Conservation (phyloP, 192 early-diverging fungal species). For the Coemansia sp. region DNA sequence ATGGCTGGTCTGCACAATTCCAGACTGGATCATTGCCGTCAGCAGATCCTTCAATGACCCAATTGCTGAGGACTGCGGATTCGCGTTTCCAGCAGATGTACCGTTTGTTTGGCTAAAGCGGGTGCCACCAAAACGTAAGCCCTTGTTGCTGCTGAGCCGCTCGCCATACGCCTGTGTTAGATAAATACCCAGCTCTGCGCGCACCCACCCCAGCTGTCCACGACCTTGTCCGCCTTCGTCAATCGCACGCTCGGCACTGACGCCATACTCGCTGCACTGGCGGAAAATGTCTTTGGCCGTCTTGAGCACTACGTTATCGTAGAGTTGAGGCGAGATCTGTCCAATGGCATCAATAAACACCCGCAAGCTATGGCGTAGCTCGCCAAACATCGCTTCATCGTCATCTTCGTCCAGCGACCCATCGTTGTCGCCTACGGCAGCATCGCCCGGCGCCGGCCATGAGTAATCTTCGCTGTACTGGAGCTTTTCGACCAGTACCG, state of each 20-base stretch:
- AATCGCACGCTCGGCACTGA: slow-evolving; percentile 39
- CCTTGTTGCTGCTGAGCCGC: slow-evolving; percentile 46
- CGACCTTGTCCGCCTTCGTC: slow-evolving; percentile 28
- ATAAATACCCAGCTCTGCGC: slow-evolving; percentile 47
- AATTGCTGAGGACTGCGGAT: slow-evolving; percentile 7
- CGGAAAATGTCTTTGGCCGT: slow-evolving; percentile 40
- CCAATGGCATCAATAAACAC: slow-evolving; percentile 75
- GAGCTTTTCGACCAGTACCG: slow-evolving; percentile 77
- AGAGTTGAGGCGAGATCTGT: slow-evolving; percentile 54
- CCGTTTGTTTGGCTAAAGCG: slow-evolving; percentile 32
- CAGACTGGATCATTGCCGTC: slow-evolving; percentile 52
- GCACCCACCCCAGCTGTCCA: slow-evolving; percentile 51
- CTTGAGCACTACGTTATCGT: slow-evolving; percentile 39
- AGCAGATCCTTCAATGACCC: slow-evolving; percentile 39
- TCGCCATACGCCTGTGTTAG: slow-evolving; percentile 52
- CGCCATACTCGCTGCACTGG: slow-evolving; percentile 49
- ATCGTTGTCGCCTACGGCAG: slow-evolving; percentile 50
- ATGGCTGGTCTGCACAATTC: slow-evolving; percentile 27
- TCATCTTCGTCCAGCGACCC: slow-evolving; percentile 76
- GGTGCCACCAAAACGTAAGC: slow-evolving; percentile 34
- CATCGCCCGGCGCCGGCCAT: slow-evolving; percentile 47
- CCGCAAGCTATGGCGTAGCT: slow-evolving; percentile 59
- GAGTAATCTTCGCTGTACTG: slow-evolving; percentile 85
- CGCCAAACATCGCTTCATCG: slow-evolving; percentile 51
- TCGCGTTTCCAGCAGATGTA: not conserved